Evolutionary conservation across 106 monocot genomes (phyloP).

Genomic region (Iris macrosiphon): DNA sequence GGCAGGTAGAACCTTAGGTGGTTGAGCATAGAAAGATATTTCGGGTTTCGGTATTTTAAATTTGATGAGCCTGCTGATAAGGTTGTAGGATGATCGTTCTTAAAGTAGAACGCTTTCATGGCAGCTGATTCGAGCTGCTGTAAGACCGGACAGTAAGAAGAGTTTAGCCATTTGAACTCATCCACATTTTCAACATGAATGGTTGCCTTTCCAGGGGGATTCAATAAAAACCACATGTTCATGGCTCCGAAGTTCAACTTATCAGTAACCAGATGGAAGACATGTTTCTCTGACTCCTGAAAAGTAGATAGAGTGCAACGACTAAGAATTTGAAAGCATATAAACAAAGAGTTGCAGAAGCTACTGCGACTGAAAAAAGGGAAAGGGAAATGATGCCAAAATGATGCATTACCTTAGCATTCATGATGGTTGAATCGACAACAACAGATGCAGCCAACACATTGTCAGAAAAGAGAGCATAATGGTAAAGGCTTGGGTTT

Average conservation of each 20-base stretch:
- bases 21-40: slow-evolving; percentile 73
- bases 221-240: slow-evolving; percentile 83
- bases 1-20: slow-evolving; percentile 71
- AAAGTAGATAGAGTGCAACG: too few species aligned
- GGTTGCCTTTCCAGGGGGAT: slow-evolving; percentile 70
- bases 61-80: slow-evolving; percentile 64
- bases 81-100: slow-evolving; percentile 56
- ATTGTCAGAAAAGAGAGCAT: slow-evolving; percentile 78
- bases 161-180: slow-evolving; percentile 78
- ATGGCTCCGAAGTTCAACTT: slow-evolving; percentile 85
- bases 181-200: slow-evolving; percentile 81
- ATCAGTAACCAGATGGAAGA: slow-evolving; percentile 78
- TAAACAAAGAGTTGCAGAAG: too few species aligned
- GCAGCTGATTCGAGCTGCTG: slow-evolving; percentile 72
- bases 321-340: too few species aligned
- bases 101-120: slow-evolving; percentile 79
- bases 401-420: slow-evolving; percentile 44
- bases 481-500: slow-evolving; percentile 57
- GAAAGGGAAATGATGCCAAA: too few species aligned
- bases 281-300: slow-evolving; percentile 80
- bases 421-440: slow-evolving; percentile 62
- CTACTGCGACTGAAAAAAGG: too few species aligned
- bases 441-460: slow-evolving; percentile 77
- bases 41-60: slow-evolving; percentile 69
- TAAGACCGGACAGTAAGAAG: slow-evolving; percentile 69